Evolutionary conservation across 2,329 filamentous ascomycete species (phyloP).

Genomic region (Alternaria sp.): DNA sequence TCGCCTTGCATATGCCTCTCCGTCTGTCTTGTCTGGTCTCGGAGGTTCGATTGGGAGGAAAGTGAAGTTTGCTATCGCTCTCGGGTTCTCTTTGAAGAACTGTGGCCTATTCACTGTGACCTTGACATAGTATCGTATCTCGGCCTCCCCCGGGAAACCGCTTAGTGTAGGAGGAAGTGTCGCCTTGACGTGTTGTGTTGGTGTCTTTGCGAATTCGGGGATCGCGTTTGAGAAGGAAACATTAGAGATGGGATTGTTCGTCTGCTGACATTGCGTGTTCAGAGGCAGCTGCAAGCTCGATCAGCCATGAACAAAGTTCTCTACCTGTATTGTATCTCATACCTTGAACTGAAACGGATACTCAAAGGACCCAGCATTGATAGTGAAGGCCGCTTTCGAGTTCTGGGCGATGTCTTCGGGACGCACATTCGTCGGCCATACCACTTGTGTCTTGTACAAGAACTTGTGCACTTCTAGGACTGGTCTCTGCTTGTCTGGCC

Average conservation of each 20-base stretch:
- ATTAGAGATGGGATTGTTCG: constrained; percentile 51
- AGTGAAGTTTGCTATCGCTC: constrained; percentile 69
- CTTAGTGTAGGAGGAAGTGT: constrained; percentile 89
- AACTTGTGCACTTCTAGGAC: constrained; percentile 67
- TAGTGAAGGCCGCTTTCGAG: constrained; percentile 61
- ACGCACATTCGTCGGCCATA: constrained; percentile 69
- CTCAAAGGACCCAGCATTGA: constrained; percentile 75
- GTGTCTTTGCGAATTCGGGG: constrained; percentile 57
- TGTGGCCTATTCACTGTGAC: constrained; percentile 91
- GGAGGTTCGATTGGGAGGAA: constrained; percentile 95
- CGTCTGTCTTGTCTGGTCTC: constrained; percentile 69
- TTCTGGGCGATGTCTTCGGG: constrained; percentile 51
- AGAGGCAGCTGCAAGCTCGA: constrained; percentile 59
- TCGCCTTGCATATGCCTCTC: constrained; percentile 86
- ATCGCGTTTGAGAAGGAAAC: constrained; percentile 55
- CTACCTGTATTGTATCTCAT: constrained; percentile 42
- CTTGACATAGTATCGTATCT: constrained; percentile 94
- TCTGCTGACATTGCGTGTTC: constrained; percentile 72
- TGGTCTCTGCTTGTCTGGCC: constrained; percentile 55
- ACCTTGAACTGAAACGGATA: constrained; percentile 84
- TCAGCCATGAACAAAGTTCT: constrained; percentile 2
- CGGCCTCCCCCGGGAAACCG: constrained; percentile 86
- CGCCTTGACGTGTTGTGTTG: constrained; percentile 75
- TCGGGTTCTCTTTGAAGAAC: constrained; percentile 89
- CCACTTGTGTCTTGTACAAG: constrained; percentile 75